phyloP scores from a whole-genome alignment of 148 eudicot species.

The Amaranthus hypochondriacus region DNA sequence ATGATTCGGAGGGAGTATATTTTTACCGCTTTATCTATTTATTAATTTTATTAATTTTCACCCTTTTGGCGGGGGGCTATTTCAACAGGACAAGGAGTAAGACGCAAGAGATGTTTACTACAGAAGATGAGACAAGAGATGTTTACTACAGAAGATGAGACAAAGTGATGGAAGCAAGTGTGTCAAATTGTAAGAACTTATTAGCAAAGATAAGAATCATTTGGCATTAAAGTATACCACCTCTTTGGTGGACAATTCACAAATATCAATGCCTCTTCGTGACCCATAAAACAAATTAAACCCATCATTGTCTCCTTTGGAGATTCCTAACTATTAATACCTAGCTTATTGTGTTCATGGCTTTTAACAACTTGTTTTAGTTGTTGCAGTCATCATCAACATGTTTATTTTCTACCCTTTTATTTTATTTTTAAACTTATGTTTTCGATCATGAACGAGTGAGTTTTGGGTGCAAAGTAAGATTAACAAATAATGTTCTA shows the following conservation, averaged over 20 bases:
- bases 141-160: neutral
- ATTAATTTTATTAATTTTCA: no score
- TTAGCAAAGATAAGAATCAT: constrained; percentile 4
- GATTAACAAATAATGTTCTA: no score
- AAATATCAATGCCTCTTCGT: neutral
- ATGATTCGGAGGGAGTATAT: no score
- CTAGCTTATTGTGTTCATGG: no score
- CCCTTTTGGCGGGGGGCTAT: neutral
- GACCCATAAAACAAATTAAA: constrained; percentile 5
- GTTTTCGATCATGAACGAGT: no score
- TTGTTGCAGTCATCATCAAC: no score
- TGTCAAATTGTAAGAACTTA: neutral
- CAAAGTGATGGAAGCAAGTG: constrained; percentile 10
- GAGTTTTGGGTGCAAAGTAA: no score
- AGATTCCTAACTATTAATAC: no score
- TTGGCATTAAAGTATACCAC: neutral
- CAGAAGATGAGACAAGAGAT: neutral
- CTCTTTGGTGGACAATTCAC: neutral
- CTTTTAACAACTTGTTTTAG: no score
- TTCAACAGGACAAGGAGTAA: neutral
- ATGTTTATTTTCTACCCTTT: no score
- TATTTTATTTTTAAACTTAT: no score
- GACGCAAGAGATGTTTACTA: neutral
- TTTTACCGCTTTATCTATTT: no score
- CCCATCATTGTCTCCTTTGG: neutral